phyloP scores from a whole-genome alignment of 139 green algal genomes.

The Chlorella sp. region DNA sequence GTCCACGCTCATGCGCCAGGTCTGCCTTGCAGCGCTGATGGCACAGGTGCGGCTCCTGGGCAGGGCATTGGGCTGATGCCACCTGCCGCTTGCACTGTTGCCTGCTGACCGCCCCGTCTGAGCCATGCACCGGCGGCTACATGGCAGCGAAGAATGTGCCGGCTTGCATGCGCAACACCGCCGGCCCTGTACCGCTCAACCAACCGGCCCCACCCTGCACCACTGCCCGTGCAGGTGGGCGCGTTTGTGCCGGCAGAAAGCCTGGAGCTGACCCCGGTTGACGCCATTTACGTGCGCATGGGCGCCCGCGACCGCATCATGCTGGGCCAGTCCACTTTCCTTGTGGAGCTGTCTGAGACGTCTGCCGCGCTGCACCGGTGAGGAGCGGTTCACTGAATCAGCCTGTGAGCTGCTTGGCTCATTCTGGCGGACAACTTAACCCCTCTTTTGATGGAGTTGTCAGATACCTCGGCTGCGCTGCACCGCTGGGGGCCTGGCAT shows the following conservation, averaged over 20 bases:
- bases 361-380: conserved; percentile 81
- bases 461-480: too few species aligned
- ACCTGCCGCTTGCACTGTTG: too few species aligned
- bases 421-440: too few species aligned
- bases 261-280: conserved; percentile 81
- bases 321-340: conserved; percentile 94
- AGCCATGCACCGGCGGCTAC: too few species aligned
- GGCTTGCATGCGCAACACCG: too few species aligned
- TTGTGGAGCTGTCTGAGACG: conserved; percentile 97
- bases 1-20: conserved; percentile 92
- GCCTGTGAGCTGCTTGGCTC: too few species aligned
- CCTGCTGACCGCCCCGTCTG: too few species aligned
- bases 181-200: too few species aligned
- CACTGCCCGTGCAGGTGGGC: conserved; percentile 68
- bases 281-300: conserved; percentile 97
- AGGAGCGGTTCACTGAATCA: neutral
- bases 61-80: too few species aligned
- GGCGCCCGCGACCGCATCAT: conserved; percentile 94
- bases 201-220: neutral
- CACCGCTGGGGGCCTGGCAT: too few species aligned
- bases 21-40: conserved; percentile 90
- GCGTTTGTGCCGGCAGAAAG: conserved; percentile 88
- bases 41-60: conserved; percentile 86
- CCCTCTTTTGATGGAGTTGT: too few species aligned
- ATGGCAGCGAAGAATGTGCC: too few species aligned